A percentile compares a stretch with the other conserved stretches of the same genome.
These are phyloP conservation scores for Trametes gibbosa DNA, from an alignment of 768 basidiomycete species.

Conservation along the genomic window DNA sequence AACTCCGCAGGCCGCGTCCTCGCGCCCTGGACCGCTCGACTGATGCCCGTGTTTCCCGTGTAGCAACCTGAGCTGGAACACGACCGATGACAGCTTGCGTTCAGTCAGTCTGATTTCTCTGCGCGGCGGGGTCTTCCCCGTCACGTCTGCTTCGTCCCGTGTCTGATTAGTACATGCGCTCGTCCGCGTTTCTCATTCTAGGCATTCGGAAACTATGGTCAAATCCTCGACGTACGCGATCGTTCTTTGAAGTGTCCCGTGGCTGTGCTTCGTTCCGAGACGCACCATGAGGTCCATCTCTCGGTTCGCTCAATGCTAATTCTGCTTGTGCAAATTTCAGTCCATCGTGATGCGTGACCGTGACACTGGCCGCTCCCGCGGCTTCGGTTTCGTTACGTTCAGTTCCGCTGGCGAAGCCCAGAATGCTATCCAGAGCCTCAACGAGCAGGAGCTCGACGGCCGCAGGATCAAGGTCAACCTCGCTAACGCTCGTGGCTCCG, in stretches of 20 bases:
- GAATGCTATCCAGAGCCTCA: constrained; percentile 68
- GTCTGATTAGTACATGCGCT: constrained; percentile 48
- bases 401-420: constrained; percentile 61
- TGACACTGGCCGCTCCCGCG: constrained; percentile 94
- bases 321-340: constrained; percentile 42
- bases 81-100: constrained; percentile 88
- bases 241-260: constrained; percentile 14
- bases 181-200: constrained; percentile 41
- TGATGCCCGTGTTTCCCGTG: constrained; percentile 39
- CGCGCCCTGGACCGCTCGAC: constrained; percentile 39
- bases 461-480: constrained; percentile 87
- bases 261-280: constrained; percentile 18
- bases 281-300: constrained; percentile 7
- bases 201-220: constrained; percentile 83
- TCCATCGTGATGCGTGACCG: constrained; percentile 98
- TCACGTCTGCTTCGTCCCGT: constrained; percentile 30
- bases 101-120: constrained; percentile 69
- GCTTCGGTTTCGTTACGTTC: constrained; percentile 95
- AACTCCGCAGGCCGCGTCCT: constrained; percentile 19
- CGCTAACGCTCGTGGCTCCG: constrained; percentile 64
- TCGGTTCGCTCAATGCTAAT: constrained; percentile 29
- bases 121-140: constrained; percentile 15
- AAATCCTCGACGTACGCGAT: constrained; percentile 83
- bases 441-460: constrained; percentile 93
- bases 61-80: constrained; percentile 96